Conservation (phyloP, 2,329 filamentous ascomycete genomes). For the Pseudogymnoascus sp. region DNA sequence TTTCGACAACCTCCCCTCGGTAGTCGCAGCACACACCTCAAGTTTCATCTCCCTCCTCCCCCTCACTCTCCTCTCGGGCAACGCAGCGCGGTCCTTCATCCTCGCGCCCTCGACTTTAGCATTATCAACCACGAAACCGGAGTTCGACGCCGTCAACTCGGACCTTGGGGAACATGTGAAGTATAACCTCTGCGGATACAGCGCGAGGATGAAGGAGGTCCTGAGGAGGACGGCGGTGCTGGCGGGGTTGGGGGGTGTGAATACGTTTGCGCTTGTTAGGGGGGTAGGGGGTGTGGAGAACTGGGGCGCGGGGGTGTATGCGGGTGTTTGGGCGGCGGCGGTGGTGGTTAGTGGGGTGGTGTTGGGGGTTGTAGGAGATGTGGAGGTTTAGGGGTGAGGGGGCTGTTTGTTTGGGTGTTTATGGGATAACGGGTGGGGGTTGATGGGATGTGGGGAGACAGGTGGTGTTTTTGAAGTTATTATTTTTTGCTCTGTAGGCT, state of each 20-base stretch:
- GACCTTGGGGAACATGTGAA: conserved; percentile 61
- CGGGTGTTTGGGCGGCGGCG: conserved; percentile 64
- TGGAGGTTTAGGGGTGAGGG: conserved; percentile 28
- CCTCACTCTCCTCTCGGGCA: conserved; percentile 49
- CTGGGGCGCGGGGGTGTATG: conserved; percentile 63
- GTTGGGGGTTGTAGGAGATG: conserved; percentile 43
- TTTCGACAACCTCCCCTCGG: conserved; percentile 63
- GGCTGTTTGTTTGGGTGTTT: neutral
- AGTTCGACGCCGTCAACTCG: conserved; percentile 58
- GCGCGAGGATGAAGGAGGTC: conserved; percentile 52
- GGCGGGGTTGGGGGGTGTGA: conserved; percentile 47
- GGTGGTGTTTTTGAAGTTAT: too few relatives aligned
- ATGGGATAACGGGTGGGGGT: neutral
- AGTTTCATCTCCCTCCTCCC: conserved; percentile 54
- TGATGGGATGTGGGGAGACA: too few relatives aligned
- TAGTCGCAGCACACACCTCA: conserved; percentile 59
- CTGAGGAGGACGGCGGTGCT: conserved; percentile 56
- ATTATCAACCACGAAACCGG: conserved; percentile 37
- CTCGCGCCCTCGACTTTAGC: conserved; percentile 56
- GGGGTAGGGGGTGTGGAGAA: conserved; percentile 62
- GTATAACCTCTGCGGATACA: conserved; percentile 66
- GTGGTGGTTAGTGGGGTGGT: conserved; percentile 50
- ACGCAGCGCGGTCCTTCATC: conserved; percentile 66
- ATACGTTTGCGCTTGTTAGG: conserved; percentile 56
- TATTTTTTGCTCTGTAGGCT: neutral